These are phyloP conservation scores for Cephalotrichum gorgonifer DNA, from an alignment of 2,329 filamentous ascomycete species.

Conservation along the genomic window DNA sequence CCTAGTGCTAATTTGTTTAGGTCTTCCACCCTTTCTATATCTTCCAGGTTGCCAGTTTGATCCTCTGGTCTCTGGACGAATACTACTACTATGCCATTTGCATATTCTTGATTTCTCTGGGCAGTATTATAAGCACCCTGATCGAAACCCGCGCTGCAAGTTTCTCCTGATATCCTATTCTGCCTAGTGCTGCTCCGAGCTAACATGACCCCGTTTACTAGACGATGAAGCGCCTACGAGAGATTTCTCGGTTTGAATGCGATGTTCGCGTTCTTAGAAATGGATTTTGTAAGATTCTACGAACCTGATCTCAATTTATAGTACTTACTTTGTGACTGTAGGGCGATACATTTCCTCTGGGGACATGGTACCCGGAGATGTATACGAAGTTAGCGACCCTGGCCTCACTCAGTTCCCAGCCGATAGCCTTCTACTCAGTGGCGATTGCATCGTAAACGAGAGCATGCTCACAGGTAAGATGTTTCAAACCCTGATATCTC, in stretches of 20 bases:
- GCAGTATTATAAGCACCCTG: constrained; percentile 82
- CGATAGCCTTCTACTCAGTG: constrained; percentile 81
- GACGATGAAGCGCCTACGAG: constrained; percentile 82
- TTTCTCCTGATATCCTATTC: not conserved
- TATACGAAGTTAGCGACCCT: constrained; percentile 95
- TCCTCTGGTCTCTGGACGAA: constrained; percentile 89
- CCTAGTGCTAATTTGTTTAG: constrained; percentile 24
- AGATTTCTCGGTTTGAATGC: constrained; percentile 92
- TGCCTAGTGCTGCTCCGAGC: not conserved
- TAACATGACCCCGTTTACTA: constrained; percentile 18
- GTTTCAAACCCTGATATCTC: not conserved
- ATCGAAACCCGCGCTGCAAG: constrained; percentile 76
- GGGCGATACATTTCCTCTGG: constrained; percentile 77
- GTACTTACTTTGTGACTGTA: constrained; percentile 16
- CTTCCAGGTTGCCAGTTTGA: constrained; percentile 88
- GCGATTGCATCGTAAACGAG: constrained; percentile 97
- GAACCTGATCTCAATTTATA: not conserved
- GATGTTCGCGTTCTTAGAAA: constrained; percentile 88
- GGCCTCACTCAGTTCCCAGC: constrained; percentile 80
- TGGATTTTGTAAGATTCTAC: constrained; percentile 64
- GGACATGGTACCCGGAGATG: constrained; percentile 87
- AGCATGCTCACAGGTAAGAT: constrained; percentile 74
- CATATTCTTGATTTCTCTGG: constrained; percentile 89
- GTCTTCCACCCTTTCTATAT: constrained; percentile 97
- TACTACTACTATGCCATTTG: constrained; percentile 97